A percentile compares a stretch with the other conserved stretches of the same genome.
These are phyloP conservation scores for Fusarium sp. DNA, from an alignment of 2,329 filamentous ascomycete species.

Conservation along the genomic window DNA sequence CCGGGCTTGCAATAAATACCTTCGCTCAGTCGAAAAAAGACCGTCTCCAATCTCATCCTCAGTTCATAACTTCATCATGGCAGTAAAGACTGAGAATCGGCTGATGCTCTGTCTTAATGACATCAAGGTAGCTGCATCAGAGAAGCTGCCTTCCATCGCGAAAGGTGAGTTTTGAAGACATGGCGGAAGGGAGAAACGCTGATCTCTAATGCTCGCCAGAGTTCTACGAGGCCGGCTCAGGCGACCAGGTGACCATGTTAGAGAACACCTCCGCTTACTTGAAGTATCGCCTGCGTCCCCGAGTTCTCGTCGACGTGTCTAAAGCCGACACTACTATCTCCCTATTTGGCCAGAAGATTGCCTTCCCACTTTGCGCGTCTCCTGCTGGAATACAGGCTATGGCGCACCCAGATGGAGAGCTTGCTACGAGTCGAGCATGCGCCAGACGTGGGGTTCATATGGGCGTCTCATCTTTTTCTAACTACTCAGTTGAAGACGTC, in stretches of 20 bases:
- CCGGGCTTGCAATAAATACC: too few species aligned
- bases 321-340: neutral
- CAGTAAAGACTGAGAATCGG: neutral
- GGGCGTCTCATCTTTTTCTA: conserved; percentile 62
- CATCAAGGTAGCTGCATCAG: neutral
- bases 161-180: neutral
- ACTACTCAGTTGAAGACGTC: conserved; percentile 9
- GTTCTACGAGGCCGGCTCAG: conserved; percentile 14
- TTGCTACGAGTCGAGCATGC: conserved; percentile 63
- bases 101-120: conserved; percentile 7
- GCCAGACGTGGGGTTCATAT: conserved; percentile 60
- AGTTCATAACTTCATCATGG: neutral
- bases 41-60: too few species aligned
- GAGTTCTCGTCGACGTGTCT: conserved; percentile 21
- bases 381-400: conserved; percentile 68
- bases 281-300: conserved; percentile 13
- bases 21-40: too few species aligned
- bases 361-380: conserved; percentile 65
- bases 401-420: conserved; percentile 66
- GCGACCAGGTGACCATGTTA: conserved; percentile 1
- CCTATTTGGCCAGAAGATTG: conserved; percentile 47
- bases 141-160: neutral
- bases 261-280: conserved; percentile 11
- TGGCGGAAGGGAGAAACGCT: too few species aligned
- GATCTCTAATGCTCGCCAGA: neutral